Evolutionary conservation across 139 green algal species (phyloP), one percentile per base, ranked within the genome.

Genomic region (Micromonas commoda): DNA sequence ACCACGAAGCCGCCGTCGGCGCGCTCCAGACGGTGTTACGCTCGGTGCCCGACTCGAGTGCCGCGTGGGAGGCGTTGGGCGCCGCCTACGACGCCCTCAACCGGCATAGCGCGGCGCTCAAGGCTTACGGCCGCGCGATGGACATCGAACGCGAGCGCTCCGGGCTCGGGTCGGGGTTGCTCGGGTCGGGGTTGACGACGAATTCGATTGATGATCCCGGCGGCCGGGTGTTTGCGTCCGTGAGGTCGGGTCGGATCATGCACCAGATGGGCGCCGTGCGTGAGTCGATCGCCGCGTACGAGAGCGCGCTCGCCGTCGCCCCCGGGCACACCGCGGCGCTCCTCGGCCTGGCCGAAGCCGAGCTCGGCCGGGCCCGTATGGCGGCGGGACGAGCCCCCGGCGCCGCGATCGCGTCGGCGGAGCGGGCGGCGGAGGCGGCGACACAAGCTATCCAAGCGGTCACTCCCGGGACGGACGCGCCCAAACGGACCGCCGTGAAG

Each of bases 71-170:
- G 37, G 21, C 20, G 0, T 19, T 75, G 3, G 68, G 68, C 23
- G 68, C 37, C 20, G 31, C 37, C 23, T 75, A 75, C 38, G n/a
- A 61, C 37, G 38, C 9, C 20, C 38, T 75, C 4, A 37, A 26
- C 35, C 23, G 68, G 53, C 37, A 75, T 5, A 63, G 37, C 2
- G 68, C 68, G 3, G 35, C 68, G 37, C 37, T 75, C 35, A 61
- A 75, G 37, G 68, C 68, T 1, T 75, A 61, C 1, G 68, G 19
- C 6, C 37, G 29, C 63, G 63, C 63, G 6, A 70, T 34, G 23
- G 63, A 39, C 23, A 34, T 26, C 2, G 63, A 13, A 23, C 20
- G 20, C 21, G 5, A 39, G 20, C 31, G n/a, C 28, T 28, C 31
- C 20, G 16, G 34, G 21, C 21, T 28, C 3, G 63, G 63, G n/a